Percentiles rank a stretch among this genome's conserved stretches.
phyloP scores from a whole-genome alignment of 2,329 filamentous ascomycete genomes.

The Cladophialophora chaetospira region DNA sequence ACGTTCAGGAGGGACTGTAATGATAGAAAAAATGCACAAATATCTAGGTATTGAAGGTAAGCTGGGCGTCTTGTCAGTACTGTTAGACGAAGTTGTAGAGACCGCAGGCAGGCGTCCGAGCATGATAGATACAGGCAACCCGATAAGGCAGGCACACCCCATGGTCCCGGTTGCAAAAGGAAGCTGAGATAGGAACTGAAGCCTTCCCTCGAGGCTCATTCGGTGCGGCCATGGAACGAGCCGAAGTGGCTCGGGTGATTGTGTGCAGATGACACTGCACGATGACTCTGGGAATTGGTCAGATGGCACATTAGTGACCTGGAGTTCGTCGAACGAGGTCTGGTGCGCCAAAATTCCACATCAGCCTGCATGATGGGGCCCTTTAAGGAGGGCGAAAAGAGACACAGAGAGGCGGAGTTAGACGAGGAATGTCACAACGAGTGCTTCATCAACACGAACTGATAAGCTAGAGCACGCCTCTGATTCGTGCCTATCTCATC shows the following conservation, averaged over 20 bases:
- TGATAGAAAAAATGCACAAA: conserved; percentile 7
- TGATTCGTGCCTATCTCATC: conserved; percentile 18
- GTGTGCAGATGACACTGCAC: conserved; percentile 30
- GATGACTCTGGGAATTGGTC: conserved; percentile 30
- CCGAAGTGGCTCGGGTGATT: conserved; percentile 21
- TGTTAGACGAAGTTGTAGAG: conserved; percentile 11
- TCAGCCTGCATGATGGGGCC: conserved; percentile 6
- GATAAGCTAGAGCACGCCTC: conserved; percentile 15
- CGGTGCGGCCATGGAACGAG: conserved; percentile 21
- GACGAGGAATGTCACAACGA: conserved; percentile 17
- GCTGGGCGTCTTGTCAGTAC: not conserved
- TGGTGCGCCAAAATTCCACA: not conserved
- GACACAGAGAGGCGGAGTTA: conserved; percentile 10
- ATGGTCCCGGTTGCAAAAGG: conserved; percentile 1
- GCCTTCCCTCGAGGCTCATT: conserved; percentile 8
- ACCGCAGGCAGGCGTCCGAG: conserved; percentile 6
- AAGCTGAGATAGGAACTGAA: not conserved
- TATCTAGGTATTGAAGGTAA: not conserved
- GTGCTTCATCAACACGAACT: conserved; percentile 3
- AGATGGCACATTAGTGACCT: conserved; percentile 3
- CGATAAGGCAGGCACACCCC: conserved; percentile 30
- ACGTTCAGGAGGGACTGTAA: conserved; percentile 1
- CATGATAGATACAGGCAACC: not conserved
- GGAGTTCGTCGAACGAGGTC: not conserved
- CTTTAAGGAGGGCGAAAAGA: conserved; percentile 5